Evolutionary conservation across 257 asterid genomes (phyloP).

Genomic region (Eucommia ulmoides): DNA sequence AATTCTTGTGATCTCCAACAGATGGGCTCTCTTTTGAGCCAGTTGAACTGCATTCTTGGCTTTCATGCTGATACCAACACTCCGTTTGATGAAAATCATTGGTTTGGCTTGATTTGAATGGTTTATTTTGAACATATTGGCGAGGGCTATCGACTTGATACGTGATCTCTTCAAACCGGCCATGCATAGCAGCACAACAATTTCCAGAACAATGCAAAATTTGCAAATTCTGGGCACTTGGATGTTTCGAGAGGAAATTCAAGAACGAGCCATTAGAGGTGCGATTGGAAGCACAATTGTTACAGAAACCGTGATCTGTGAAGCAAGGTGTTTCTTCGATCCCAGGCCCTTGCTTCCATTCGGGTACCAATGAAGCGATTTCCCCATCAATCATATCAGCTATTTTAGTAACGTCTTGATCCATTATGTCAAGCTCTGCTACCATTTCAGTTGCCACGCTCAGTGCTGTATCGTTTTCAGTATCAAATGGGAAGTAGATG

Average conservation of each 20-base stretch:
- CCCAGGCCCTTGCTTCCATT: constrained; percentile 34
- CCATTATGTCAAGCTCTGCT: constrained; percentile 35
- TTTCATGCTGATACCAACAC: constrained; percentile 26
- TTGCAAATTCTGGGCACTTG: constrained; percentile 14
- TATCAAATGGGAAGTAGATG: constrained; percentile 38
- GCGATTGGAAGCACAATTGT: constrained; percentile 28
- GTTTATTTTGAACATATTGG: constrained; percentile 10
- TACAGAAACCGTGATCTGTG: constrained; percentile 20
- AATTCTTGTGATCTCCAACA: constrained; percentile 20
- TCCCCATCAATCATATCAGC: constrained; percentile 47
- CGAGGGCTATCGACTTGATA: constrained; percentile 22
- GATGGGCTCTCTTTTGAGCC: constrained; percentile 21
- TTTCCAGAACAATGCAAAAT: constrained; percentile 22
- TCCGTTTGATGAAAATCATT: constrained; percentile 19
- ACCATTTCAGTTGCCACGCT: constrained; percentile 49
- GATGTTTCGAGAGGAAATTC: constrained; percentile 20
- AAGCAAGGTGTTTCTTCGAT: constrained; percentile 21
- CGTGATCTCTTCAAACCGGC: constrained; percentile 39
- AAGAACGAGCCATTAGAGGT: constrained; percentile 31
- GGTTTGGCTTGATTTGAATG: constrained; percentile 13
- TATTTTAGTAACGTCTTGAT: constrained; percentile 35
- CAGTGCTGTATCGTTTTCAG: constrained; percentile 31
- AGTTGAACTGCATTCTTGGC: constrained; percentile 27
- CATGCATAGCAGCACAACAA: constrained; percentile 39
- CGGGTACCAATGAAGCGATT: constrained; percentile 34